These are phyloP conservation scores for Beauveria bassiana DNA, from an alignment of 2,329 filamentous ascomycete genomes.

Conservation along the genomic window DNA sequence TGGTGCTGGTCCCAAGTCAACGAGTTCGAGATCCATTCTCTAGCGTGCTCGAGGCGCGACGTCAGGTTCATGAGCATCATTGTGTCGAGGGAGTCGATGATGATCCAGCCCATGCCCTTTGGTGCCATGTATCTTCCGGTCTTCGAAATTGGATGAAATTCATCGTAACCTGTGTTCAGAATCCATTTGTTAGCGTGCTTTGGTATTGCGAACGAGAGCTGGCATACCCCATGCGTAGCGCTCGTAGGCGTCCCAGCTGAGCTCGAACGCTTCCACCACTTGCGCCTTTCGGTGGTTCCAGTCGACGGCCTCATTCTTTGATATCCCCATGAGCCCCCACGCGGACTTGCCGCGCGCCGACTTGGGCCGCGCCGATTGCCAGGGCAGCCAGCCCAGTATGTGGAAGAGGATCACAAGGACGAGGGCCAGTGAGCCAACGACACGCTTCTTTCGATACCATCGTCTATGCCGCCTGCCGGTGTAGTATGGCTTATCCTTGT, in stretches of 20 bases:
- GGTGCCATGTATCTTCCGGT: conserved; percentile 75
- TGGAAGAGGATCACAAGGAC: conserved; percentile 56
- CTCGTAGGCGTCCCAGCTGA: conserved; percentile 91
- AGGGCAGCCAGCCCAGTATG: conserved; percentile 57
- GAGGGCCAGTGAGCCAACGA: conserved; percentile 44
- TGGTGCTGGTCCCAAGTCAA: conserved; percentile 86
- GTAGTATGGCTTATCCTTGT: conserved; percentile 95
- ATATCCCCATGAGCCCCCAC: conserved; percentile 52
- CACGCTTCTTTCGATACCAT: conserved; percentile 57
- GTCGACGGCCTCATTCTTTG: conserved; percentile 46
- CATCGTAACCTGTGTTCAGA: conserved; percentile 59
- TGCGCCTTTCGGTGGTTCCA: conserved; percentile 72
- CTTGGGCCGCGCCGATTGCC: conserved; percentile 29
- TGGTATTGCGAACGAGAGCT: background rate
- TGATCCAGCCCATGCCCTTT: conserved; percentile 93
- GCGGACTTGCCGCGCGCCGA: conserved; percentile 26
- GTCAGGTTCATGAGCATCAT: conserved; percentile 98
- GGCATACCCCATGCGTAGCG: conserved; percentile 82
- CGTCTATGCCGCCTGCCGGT: conserved; percentile 50
- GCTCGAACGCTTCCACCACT: conserved; percentile 81
- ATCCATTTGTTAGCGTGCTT: background rate
- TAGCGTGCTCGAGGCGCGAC: conserved; percentile 70
- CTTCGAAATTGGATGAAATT: conserved; percentile 79
- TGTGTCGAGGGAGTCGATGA: conserved; percentile 91
- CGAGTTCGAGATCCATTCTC: conserved; percentile 78